Conservation (phyloP, 1,284 basidiomycete species). For the Fomitopsis schrenkii region DNA sequence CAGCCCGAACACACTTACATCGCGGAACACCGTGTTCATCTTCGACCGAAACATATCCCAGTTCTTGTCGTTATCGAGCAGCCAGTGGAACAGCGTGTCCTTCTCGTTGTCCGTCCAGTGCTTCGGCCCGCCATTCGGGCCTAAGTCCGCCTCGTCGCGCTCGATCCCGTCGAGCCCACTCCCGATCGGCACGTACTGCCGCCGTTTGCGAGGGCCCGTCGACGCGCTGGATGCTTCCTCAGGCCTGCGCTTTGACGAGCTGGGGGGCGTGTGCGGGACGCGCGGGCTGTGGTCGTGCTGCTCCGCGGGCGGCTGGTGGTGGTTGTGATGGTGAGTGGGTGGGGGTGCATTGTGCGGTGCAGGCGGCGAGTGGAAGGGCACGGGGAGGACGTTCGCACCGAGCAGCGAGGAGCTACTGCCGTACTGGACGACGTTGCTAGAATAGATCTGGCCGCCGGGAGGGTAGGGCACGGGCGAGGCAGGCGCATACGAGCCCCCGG, state of each 20-base stretch:
- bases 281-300: conserved; percentile 2
- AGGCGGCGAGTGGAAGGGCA: conserved; percentile 6
- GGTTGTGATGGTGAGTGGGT: neutral
- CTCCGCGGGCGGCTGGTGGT: neutral
- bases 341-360: neutral
- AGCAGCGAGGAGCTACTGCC: conserved; percentile 8
- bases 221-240: conserved; percentile 5
- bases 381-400: conserved; percentile 6
- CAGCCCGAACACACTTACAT: conserved; percentile 42
- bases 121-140: conserved; percentile 50
- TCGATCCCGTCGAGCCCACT: conserved; percentile 4
- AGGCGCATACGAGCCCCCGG: neutral
- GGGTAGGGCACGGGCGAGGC: conserved; percentile 1
- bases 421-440: conserved; percentile 9
- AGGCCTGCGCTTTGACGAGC: conserved; percentile 15
- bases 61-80: conserved; percentile 71
- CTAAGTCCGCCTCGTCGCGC: conserved; percentile 20
- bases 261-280: neutral
- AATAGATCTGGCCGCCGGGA: conserved; percentile 1
- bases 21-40: conserved; percentile 74
- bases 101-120: conserved; percentile 81
- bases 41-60: conserved; percentile 70
- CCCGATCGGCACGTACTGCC: conserved; percentile 9
- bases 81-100: conserved; percentile 66
- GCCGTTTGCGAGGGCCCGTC: conserved; percentile 12